Base-by-base conservation (phyloP, 176 grass and related monocot genomes). In the Cenchrus purpureus region DNA sequence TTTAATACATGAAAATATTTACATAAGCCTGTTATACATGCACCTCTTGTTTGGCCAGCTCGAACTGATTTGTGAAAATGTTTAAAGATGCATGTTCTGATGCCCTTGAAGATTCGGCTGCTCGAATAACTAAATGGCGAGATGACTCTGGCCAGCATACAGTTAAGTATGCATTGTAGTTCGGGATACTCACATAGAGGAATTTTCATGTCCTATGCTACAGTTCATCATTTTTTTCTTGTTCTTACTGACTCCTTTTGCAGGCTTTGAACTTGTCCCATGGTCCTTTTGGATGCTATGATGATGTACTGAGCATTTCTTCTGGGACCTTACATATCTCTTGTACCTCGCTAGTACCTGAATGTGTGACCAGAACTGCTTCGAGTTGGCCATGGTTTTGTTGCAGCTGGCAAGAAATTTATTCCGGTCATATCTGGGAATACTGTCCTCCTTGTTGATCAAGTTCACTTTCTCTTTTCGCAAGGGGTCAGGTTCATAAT, bases 331-430 rank as follows among this genome's bases (percentile, higher is more conserved):
- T 95, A 79, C 87, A 91, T 86, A 77, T 98, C 49, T 92, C 89
- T 83, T 88, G 86, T 87, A 85, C 52, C 64, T 90, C 89, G 11
- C 80, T 98, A 80, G 90, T 98, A 80, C 93, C 96, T 78, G 91
- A 95, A 83, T 81, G 56, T 73, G 80, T 98, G 87, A 92, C 79
- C 94, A 91, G 78, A 83, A 94, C 73, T 88, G 89, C 83, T 91
- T 98, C 48, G 83, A 91, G 74, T 82, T 92, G 81, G 91, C 96
- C 64, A 95, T 83, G 76, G 96, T 98, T 90, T 83, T 98, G 82
- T 80, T 92, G 71, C 96, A 98, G 86, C 64, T 98, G 78, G 96
- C 91, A 95, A 89, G 80, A 98, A 98, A 92, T 98, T 94, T 89
- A 98, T 98, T 90, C 96, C 96, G 4, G 83, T 95, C 48, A 72